Conservation (phyloP, 2,329 filamentous ascomycete species). For the Daldinia sp. region DNA sequence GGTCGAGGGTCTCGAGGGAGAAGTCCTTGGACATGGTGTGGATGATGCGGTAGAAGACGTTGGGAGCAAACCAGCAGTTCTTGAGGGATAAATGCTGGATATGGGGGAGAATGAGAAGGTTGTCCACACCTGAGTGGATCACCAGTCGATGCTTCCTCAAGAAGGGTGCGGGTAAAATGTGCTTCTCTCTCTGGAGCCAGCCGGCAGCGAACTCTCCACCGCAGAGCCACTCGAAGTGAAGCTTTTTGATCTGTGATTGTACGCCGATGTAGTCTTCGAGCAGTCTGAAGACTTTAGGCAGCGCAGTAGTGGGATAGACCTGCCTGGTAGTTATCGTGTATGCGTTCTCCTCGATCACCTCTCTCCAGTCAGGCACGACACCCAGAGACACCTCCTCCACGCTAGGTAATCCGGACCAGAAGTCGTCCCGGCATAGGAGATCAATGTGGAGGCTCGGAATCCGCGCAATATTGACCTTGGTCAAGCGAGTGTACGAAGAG, state of each 20-base stretch:
- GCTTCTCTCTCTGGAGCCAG: conserved; percentile 69
- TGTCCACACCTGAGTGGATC: conserved; percentile 43
- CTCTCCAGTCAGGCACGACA: conserved; percentile 75
- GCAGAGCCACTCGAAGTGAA: conserved; percentile 75
- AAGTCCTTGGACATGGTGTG: conserved; percentile 58
- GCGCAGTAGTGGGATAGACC: conserved; percentile 64
- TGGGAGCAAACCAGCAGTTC: conserved; percentile 76
- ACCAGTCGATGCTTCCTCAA: conserved; percentile 47
- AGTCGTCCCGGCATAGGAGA: conserved; percentile 66
- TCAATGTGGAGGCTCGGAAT: conserved; percentile 72
- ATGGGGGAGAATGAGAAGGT: conserved; percentile 65
- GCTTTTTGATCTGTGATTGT: conserved; percentile 63
- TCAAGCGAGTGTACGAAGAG: conserved; percentile 64
- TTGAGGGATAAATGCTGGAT: conserved; percentile 71
- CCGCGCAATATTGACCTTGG: conserved; percentile 72
- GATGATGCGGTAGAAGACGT: conserved; percentile 66
- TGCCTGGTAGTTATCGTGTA: conserved; percentile 62
- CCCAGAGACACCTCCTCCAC: conserved; percentile 68
- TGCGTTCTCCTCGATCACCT: conserved; percentile 64
- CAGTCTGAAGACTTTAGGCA: conserved; percentile 64
- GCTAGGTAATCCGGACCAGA: conserved; percentile 70
- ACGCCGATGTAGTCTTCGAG: conserved; percentile 63
- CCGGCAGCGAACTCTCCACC: conserved; percentile 76
- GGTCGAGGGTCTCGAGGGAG: conserved; percentile 64
- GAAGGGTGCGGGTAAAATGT: conserved; percentile 72